Conservation (phyloP, 2,329 filamentous ascomycete species). For the Helotiales sp. region DNA sequence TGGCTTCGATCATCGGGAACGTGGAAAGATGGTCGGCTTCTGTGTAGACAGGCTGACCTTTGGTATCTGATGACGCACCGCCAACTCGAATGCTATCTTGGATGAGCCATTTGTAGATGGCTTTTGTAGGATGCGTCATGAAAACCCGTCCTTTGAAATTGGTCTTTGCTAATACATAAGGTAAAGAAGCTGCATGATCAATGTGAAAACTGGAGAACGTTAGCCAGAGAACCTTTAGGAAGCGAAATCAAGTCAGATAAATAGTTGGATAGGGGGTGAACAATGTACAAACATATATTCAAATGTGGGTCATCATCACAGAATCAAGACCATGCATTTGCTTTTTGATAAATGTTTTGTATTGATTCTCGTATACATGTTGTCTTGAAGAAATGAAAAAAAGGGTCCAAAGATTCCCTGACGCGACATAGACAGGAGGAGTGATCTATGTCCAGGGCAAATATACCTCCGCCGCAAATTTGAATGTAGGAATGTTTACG, state of each 20-base stretch:
- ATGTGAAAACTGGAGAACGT: slow-evolving; percentile 82
- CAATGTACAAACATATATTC: slow-evolving; percentile 39
- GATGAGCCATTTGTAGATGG: slow-evolving; percentile 99
- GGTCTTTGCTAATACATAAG: slow-evolving; percentile 96
- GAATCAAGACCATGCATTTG: slow-evolving; percentile 43
- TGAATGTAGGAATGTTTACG: slow-evolving; percentile 41
- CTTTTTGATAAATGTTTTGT: slow-evolving; percentile 46
- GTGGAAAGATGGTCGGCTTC: slow-evolving; percentile 95
- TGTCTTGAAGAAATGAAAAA: slow-evolving; percentile 24
- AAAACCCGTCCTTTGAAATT: slow-evolving; percentile 97
- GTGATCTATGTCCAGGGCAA: not conserved
- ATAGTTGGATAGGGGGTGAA: slow-evolving; percentile 4
- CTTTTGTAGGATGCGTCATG: slow-evolving; percentile 99
- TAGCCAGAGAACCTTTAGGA: slow-evolving; percentile 22
- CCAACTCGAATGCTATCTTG: slow-evolving; percentile 94
- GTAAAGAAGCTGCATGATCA: slow-evolving; percentile 97
- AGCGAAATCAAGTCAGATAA: not conserved
- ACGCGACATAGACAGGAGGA: slow-evolving; percentile 1
- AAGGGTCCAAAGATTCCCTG: slow-evolving; percentile 3
- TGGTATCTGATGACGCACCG: slow-evolving; percentile 65
- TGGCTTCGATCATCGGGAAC: slow-evolving; percentile 92
- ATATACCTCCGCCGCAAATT: not conserved
- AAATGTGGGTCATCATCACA: slow-evolving; percentile 40
- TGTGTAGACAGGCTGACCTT: slow-evolving; percentile 78
- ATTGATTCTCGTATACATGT: slow-evolving; percentile 51